These are phyloP conservation scores for Amphibolis antarctica DNA, from an alignment of 106 monocot genomes.

Conservation along the genomic window DNA sequence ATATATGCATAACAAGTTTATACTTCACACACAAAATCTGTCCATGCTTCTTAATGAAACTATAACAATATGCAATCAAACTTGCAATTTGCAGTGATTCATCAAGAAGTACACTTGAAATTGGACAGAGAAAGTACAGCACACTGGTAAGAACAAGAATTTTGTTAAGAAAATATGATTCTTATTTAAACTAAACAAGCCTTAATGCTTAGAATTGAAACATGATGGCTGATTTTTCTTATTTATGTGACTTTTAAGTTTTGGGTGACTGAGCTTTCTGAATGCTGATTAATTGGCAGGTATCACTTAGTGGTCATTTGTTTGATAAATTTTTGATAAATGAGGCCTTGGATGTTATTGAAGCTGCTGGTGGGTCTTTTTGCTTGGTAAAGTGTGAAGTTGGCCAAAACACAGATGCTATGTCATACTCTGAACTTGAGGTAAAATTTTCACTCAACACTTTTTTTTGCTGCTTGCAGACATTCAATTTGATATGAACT, in stretches of 20 bases:
- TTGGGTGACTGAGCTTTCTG: background rate
- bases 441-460: constrained; percentile 21
- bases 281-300: constrained; percentile 24
- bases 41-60: background rate
- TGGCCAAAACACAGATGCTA: constrained; percentile 60
- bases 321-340: constrained; percentile 94
- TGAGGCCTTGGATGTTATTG: constrained; percentile 90
- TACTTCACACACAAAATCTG: background rate
- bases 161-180: too few relatives aligned
- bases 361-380: constrained; percentile 84
- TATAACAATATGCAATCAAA: background rate
- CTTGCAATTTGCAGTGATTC: constrained; percentile 46
- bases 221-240: background rate
- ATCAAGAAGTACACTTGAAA: constrained; percentile 11
- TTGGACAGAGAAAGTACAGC: constrained; percentile 44
- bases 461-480: background rate
- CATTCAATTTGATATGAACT: too few relatives aligned
- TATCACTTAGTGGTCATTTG: constrained; percentile 91
- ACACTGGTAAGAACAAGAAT: constrained; percentile 32
- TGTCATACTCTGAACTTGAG: constrained; percentile 93
- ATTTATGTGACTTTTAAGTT: background rate
- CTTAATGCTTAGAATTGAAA: too few relatives aligned
- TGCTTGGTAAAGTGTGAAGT: constrained; percentile 72
- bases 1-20: too few relatives aligned
- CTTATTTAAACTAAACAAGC: too few relatives aligned